These are phyloP conservation scores for Plantago major DNA, from an alignment of 257 asterid genomes.

Conservation along the genomic window DNA sequence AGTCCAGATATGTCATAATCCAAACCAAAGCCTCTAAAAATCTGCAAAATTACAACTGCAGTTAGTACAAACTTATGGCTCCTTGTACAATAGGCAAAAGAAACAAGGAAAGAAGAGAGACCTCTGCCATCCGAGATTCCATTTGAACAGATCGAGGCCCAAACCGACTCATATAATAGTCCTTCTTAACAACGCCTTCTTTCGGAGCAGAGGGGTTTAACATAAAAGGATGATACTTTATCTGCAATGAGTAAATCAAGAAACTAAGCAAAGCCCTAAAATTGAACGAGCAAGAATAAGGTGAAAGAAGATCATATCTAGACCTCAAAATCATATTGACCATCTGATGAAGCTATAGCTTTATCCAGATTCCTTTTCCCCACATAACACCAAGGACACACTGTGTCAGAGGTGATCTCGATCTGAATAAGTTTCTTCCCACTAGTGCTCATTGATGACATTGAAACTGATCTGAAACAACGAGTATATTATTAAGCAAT, in stretches of 20 bases:
- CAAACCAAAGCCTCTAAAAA: constrained; percentile 51
- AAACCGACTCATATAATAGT: constrained; percentile 42
- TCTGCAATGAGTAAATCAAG: constrained; percentile 17
- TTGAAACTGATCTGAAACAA: constrained; percentile 30
- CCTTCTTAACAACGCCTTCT: constrained; percentile 67
- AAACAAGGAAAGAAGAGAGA: constrained; percentile 15
- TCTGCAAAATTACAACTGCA: constrained; percentile 33
- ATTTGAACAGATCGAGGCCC: constrained; percentile 63
- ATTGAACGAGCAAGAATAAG: neutral
- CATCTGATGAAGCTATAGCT: constrained; percentile 57
- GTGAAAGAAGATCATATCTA: neutral
- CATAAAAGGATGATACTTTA: constrained; percentile 36
- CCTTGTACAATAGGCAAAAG: neutral
- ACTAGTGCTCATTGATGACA: constrained; percentile 44
- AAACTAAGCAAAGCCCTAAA: neutral
- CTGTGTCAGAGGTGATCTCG: constrained; percentile 64
- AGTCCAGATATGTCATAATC: constrained; percentile 52
- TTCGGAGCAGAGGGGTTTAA: constrained; percentile 69
- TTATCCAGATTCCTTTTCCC: constrained; percentile 76
- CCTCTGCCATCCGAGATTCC: constrained; percentile 69
- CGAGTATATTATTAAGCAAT: no score
- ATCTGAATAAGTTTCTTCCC: constrained; percentile 55
- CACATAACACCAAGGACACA: constrained; percentile 93
- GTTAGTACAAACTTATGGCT: neutral
- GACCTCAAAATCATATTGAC: constrained; percentile 44